A percentile compares a stretch with the other conserved stretches of the same genome.
phyloP scores from a whole-genome alignment of 1,284 basidiomycete species.

The Fistulinella cinereoalba region DNA sequence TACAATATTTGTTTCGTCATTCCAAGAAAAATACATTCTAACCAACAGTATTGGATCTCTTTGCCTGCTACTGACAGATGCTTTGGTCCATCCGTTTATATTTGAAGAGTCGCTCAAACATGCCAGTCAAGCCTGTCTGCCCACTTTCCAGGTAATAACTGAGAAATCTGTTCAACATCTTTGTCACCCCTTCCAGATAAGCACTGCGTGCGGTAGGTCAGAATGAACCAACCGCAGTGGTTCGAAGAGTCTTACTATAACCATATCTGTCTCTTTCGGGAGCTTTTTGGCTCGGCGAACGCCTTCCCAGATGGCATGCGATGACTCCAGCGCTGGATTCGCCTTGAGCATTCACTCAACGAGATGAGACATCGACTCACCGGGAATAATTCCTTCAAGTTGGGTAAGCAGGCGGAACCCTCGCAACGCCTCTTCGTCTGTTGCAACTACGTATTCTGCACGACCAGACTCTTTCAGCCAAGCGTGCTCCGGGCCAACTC shows the following conservation, averaged over 20 bases:
- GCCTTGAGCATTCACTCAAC: slow-evolving; percentile 7
- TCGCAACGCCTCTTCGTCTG: slow-evolving; percentile 89
- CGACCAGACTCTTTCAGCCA: slow-evolving; percentile 94
- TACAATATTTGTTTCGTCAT: no score
- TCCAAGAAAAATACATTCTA: no score
- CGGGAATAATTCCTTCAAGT: slow-evolving; percentile 96
- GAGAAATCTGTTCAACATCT: slow-evolving; percentile 89
- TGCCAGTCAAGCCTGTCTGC: slow-evolving; percentile 90
- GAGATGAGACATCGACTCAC: slow-evolving; percentile 40
- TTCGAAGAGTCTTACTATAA: slow-evolving; percentile 66
- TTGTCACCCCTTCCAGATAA: slow-evolving; percentile 92
- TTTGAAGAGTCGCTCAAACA: slow-evolving; percentile 21
- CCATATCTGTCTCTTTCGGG: slow-evolving; percentile 82
- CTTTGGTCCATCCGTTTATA: no score
- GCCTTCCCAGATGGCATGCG: slow-evolving; percentile 94
- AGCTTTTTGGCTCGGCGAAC: slow-evolving; percentile 84
- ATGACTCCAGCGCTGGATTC: slow-evolving; percentile 81
- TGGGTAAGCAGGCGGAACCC: slow-evolving; percentile 93
- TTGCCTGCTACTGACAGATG: no score
- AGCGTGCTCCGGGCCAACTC: slow-evolving; percentile 96
- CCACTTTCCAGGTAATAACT: slow-evolving; percentile 83
- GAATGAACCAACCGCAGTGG: slow-evolving; percentile 1
- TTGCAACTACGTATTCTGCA: slow-evolving; percentile 91
- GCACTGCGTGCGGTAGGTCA: slow-evolving; percentile 50
- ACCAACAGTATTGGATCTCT: no score